These are phyloP conservation scores for Citrus sp. DNA, from an alignment of 345 rosid species.

Conservation along the genomic window DNA sequence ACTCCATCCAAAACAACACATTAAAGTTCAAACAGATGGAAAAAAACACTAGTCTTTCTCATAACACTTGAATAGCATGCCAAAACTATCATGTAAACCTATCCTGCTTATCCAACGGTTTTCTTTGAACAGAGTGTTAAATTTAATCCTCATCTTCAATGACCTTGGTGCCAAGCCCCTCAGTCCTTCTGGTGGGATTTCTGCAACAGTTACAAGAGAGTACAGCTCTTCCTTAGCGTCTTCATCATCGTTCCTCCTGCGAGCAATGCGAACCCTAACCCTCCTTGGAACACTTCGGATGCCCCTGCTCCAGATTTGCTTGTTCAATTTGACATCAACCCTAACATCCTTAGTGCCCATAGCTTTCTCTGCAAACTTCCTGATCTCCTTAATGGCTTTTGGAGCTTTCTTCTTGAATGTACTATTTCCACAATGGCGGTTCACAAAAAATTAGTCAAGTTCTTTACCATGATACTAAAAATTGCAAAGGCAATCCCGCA, in stretches of 20 bases:
- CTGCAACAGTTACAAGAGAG: conserved; percentile 57
- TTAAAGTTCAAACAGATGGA: too few species aligned
- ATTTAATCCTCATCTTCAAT: conserved; percentile 56
- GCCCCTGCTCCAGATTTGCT: conserved; percentile 63
- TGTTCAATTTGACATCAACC: conserved; percentile 61
- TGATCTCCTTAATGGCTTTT: conserved; percentile 57
- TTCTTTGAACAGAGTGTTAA: background rate
- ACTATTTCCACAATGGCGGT: conserved; percentile 21
- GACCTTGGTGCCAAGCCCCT: conserved; percentile 47
- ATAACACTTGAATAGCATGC: background rate
- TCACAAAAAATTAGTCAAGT: background rate
- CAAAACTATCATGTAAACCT: background rate
- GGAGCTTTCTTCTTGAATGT: conserved; percentile 73
- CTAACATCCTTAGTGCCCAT: conserved; percentile 67
- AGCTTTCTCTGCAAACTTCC: conserved; percentile 54
- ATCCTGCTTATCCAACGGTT: background rate
- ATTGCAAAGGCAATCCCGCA: background rate
- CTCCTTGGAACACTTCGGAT: conserved; percentile 59
- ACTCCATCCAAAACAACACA: too few species aligned
- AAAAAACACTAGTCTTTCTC: background rate
- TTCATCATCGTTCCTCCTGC: conserved; percentile 59
- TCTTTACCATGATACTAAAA: background rate
- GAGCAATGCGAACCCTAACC: conserved; percentile 52
- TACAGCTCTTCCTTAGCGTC: conserved; percentile 63
- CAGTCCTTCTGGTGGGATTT: conserved; percentile 49